Evolutionary conservation across 192 early-diverging fungal species (phyloP), one percentile per base, ranked within the genome.

Genomic region (Backusella circina): DNA sequence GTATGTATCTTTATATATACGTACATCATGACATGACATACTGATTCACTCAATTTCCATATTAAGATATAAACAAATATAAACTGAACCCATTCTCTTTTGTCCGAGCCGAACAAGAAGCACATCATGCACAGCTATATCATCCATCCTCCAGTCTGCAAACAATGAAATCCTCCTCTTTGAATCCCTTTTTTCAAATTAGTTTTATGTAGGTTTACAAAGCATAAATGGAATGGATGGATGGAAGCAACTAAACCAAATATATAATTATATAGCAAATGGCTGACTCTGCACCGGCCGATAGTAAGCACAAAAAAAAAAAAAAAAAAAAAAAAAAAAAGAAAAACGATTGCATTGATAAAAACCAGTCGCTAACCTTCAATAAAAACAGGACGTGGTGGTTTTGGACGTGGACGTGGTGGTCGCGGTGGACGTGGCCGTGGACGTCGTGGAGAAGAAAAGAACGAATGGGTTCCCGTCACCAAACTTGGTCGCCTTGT

Each of bases 401-500:
- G 78, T 50, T 84, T 77, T 78, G 80, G 80, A 78, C 80, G 80
- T 75, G 80, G 80, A 41, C 76, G 80, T 75, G 76, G 76, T 68
- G 75, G 80, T 47, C 79, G 71, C 74, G 75, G 80, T 72, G 70
- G 76, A 47, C 44, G 44, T 83, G 87, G 90, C 32, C 74, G 78
- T 21, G 72, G 78, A 71, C 72, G 78, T 41, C 80, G 80, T 78
- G 73, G 74, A 64, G 80, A 82, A 31, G 73, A 77, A 70, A 78
- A 79, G 64, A 81, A 80, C 71, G 75, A 78, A 73, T 73, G 73
- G 75, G 87, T 90, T 78, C 97, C 97, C 75, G 97, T 99, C 72
- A 99, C 97, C 88, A 99, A 99, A 90, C 93, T 99, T 76, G 97
- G 97, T 72, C 97, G 97, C 88, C 94, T 99, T 75, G 97, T 99